Evolutionary conservation across 2,329 filamentous ascomycete species (phyloP), one percentile per base, ranked within the genome.

Genomic region (Huntiella decipiens): DNA sequence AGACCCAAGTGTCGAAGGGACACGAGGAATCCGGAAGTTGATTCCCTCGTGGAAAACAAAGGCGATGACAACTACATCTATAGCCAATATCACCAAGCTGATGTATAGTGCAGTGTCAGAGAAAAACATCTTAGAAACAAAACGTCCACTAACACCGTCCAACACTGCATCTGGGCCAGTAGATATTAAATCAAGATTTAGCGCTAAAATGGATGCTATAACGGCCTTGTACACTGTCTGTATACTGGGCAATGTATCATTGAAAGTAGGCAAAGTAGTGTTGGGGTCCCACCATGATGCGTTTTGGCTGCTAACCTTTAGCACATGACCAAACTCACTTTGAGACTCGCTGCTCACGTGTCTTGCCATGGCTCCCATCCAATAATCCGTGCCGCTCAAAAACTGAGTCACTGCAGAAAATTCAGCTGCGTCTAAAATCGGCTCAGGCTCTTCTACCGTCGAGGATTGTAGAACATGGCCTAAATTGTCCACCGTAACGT

Each of bases 1-100:
- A 0, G 67, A 64, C 0, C 63, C 72, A 0, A 75, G 58, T 0
- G 61, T 68, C 0, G 67, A 70, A 0, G 73, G 73, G 54, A 76
- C 57, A 0, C 67, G 58, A 0, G 70, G 65, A 0, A 77, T 57
- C 13, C 67, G 65, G 2, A 59, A 57, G 1, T 58, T 59, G 0
- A 68, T 61, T 0, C 65, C 52, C 0, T 57, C 51, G 0, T 56
- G 8, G 46, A 74, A 77, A 3, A 73, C 59, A 0, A 58, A 1
- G 0, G 63, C n/a, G 0, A 66, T 62, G 0, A 66, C 62, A 0
- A 66, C 5, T 0, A 66, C 52, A 38, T 74, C 68, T 0, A 65
- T 16, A 0, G 39, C 51, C 0, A 77, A 50, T 0, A 76, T 64
- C 0, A 48, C 50, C 4, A 68, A 54, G 0, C 63, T 59, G 1